Base-by-base conservation (phyloP, 257 asterid genomes). In the Gynochthodes officinalis region DNA sequence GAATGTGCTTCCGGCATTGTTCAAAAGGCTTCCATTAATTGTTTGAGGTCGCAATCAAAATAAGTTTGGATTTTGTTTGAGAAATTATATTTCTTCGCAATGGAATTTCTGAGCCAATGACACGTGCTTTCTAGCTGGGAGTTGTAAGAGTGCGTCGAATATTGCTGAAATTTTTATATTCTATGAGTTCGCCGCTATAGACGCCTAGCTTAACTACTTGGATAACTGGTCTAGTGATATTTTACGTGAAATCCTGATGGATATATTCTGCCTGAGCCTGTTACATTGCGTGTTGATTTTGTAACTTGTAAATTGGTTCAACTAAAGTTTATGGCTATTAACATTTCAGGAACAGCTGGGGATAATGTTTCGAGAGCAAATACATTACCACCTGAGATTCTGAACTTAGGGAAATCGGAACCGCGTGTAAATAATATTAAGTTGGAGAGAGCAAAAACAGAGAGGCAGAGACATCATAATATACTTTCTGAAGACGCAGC, bases 401-500 rank as follows among this genome's bases (percentile, higher is more conserved):
- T 86, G 82, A 83, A 72, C 44, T 74, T 84, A 18, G 88, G 60
- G 46, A 80, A 85, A 66, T 27, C 71, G 27, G 88, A 79, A 80
- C 64, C 79, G 69, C 83, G 81, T 57, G 48, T 75, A 60, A 83
- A 67, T 55, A 64, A 44, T 59, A 57, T 52, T 71, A 83, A 61
- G 63, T 72, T 87, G 73, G 90, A 84, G 67, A 86, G 92, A 72
- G 85, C 97, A 46, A 94, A 81, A 61, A 89, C 91, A 1, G 98
- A 87, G 83, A 82, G 83, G 79, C 95, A 79, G 70, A 81, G 82
- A 63, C 85, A 73, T 79, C 79, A 79, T 60, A 78, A 82, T 72
- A 73, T 84, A 73, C 82, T 77, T 50, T 84, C 92, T 13, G 84
- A 82, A 73, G 99, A 94, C 77, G 95, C 96, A 71, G 96, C 88